These are phyloP conservation scores for Paramecium bursaria DNA, from an alignment of 73 alveolate species.

Conservation along the genomic window DNA sequence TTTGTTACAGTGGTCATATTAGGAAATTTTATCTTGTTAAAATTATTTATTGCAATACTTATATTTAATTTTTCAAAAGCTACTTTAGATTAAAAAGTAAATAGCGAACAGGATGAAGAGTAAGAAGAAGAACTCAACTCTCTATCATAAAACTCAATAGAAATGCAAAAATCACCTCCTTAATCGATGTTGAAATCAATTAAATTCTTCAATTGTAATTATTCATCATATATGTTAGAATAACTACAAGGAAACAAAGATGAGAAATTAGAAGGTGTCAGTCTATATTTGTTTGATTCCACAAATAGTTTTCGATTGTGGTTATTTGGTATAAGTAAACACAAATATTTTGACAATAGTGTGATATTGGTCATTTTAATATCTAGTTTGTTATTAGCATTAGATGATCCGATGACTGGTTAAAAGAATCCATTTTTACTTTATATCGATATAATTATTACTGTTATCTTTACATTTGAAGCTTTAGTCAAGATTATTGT, in stretches of 20 bases:
- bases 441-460: slow-evolving; percentile 28
- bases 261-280: slow-evolving; percentile 51
- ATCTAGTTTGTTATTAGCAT: slow-evolving; percentile 63
- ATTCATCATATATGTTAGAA: too few relatives aligned
- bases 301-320: background rate
- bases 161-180: background rate
- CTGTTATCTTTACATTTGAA: slow-evolving; percentile 17
- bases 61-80: slow-evolving; percentile 63
- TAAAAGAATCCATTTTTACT: background rate
- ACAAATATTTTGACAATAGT: slow-evolving; percentile 48
- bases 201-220: too few relatives aligned
- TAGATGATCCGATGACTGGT: slow-evolving; percentile 70
- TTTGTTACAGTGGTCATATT: slow-evolving; percentile 65
- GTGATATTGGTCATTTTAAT: slow-evolving; percentile 40
- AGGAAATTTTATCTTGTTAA: slow-evolving; percentile 71
- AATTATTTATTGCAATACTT: slow-evolving; percentile 73
- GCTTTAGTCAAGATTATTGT: slow-evolving; percentile 6
- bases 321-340: background rate
- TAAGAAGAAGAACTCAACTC: background rate
- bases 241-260: too few relatives aligned
- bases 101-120: slow-evolving; percentile 47
- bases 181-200: background rate
- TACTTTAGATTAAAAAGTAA: background rate
- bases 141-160: background rate
- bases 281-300: slow-evolving; percentile 4